Evolutionary conservation across 1,139 yeast species (phyloP).

Genomic region (Arxiozyma slooffiae): DNA sequence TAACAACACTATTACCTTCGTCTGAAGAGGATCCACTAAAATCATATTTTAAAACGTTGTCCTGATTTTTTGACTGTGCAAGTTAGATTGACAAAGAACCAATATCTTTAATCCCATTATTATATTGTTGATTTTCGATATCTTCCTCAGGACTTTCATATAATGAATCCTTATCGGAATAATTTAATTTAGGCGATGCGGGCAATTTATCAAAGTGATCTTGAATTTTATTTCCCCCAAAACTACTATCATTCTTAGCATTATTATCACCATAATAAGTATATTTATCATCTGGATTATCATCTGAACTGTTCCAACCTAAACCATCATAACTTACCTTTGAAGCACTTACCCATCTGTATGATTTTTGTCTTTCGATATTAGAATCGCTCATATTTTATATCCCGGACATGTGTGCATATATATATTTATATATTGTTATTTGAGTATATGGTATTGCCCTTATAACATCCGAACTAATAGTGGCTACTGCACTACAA

Average conservation of each 20-base stretch:
- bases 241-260: not conserved
- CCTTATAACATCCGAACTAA: not conserved
- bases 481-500: not conserved
- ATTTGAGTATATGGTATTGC: no score
- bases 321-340: constrained; percentile 49
- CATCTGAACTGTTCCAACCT: constrained; percentile 39
- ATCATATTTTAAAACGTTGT: not conserved
- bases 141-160: not conserved
- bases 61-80: not conserved
- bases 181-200: constrained; percentile 8
- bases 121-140: not conserved
- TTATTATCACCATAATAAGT: not conserved
- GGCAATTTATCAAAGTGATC: constrained; percentile 4
- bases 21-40: not conserved
- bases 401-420: not conserved
- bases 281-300: constrained; percentile 20
- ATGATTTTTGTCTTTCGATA: constrained; percentile 49
- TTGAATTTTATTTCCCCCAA: not conserved
- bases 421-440: not conserved
- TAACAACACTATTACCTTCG: not conserved
- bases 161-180: not conserved
- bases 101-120: not conserved
- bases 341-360: constrained; percentile 54
- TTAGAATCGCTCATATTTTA: constrained; percentile 18
- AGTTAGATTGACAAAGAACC: not conserved